Evolutionary conservation across 176 grass and related monocot species (phyloP).

Genomic region (Carex scoparia): DNA sequence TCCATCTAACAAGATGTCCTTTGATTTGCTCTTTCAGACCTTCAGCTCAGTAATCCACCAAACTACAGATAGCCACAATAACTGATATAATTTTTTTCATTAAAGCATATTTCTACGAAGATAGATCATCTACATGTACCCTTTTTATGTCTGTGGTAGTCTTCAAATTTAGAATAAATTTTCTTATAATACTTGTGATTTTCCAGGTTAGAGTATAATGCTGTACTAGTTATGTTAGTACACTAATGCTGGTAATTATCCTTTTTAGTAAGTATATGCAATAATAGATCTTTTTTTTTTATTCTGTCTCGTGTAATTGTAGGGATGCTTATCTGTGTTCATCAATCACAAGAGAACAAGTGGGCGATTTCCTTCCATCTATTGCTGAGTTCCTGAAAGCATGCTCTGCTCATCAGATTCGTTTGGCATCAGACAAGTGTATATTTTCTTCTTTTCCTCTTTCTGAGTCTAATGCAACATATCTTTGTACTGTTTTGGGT

Average conservation of each 20-base stretch:
- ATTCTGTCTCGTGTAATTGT: not conserved
- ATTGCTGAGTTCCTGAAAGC: constrained; percentile 51
- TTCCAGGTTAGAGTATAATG: not conserved
- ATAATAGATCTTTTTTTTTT: too few relatives aligned
- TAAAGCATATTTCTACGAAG: not conserved
- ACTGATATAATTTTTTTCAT: too few relatives aligned
- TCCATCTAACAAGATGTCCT: too few relatives aligned
- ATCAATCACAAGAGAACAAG: constrained; percentile 33
- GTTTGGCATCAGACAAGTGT: constrained; percentile 85
- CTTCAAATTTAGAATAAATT: not conserved
- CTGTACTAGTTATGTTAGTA: not conserved
- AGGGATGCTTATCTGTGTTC: constrained; percentile 61
- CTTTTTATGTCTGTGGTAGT: not conserved
- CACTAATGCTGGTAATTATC: not conserved
- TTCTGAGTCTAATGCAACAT: not conserved
- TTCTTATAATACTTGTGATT: not conserved
- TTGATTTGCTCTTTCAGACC: too few relatives aligned
- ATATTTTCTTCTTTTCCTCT: not conserved
- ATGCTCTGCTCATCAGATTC: constrained; percentile 72
- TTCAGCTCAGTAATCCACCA: too few relatives aligned
- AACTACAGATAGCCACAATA: too few relatives aligned
- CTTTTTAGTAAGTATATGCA: not conserved
- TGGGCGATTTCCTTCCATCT: constrained; percentile 36
- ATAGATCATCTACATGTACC: not conserved
- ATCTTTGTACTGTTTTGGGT: not conserved